Base-by-base conservation (phyloP, 345 rosid genomes). In the Eucalyptus albens region DNA sequence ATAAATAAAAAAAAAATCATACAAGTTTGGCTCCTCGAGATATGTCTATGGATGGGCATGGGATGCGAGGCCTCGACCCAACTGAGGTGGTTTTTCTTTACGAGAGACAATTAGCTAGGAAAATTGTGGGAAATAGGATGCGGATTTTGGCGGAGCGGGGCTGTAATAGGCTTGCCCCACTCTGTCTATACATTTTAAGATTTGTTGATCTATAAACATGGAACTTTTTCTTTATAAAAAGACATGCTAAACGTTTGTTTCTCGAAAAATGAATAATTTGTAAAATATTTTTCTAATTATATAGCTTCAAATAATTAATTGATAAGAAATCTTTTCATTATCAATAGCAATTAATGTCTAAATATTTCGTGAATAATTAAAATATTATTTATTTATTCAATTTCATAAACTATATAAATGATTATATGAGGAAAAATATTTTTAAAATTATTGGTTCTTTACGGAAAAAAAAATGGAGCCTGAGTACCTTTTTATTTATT, bases 101-200 rank as follows among this genome's bases (percentile, higher is more conserved):
- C 1, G 7, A 33, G 42, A 33, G 81, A 69, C 21, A 2, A 9
- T 67, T 31, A 16, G 24, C 24, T 0, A 15, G 10, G 69, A 65
- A 67, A 67, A 67, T 67, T 15, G 11, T 67, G 69, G 1, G 16
- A 29, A 62, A 13, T 62, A 33, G 31, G 69, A 60, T 14, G 16
- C 4, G 5, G 72, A 29, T 7, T 13, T 62, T 62, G 72, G 72
- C 10, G 3, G 0, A 31, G 72, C 19, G 2, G 9, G 17, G 72
- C 37, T 29, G 17, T 15, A 62, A 29, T 29, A 62, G 19, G 72
- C 37, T 62, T 62, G 37, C 17, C 33, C 15, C 33, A n/a, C 15
- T 4, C 2, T 62, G 0, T 62, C 4, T 29, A 0, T n/a, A 67
- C 0, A 2, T 67, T 67, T n/a, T 67, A n/a, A 0, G 19, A n/a